These are phyloP conservation scores for Marasmius fiardii DNA, from an alignment of 1,284 basidiomycete species.

Conservation along the genomic window DNA sequence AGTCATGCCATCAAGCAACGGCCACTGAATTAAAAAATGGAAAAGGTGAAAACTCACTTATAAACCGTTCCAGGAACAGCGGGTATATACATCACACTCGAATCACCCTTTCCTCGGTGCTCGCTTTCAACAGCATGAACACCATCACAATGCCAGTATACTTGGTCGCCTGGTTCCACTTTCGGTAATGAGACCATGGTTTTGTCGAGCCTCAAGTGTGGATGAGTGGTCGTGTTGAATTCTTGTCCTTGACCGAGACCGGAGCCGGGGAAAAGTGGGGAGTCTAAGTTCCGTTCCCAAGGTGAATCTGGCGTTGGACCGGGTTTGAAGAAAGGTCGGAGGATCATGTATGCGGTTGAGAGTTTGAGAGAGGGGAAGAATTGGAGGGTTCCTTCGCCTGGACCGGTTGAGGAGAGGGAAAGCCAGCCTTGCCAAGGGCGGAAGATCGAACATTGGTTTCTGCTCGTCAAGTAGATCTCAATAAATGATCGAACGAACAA, in stretches of 20 bases:
- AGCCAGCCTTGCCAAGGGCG: constrained; percentile 82
- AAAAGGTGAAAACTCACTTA: constrained; percentile 40
- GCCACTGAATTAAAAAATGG: background rate
- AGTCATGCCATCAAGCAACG: background rate
- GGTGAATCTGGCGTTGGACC: background rate
- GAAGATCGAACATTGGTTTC: constrained; percentile 68
- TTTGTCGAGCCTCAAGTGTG: constrained; percentile 60
- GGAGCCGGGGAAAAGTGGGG: constrained; percentile 60
- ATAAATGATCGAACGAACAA: background rate
- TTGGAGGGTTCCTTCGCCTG: constrained; percentile 49
- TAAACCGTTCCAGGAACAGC: constrained; percentile 56
- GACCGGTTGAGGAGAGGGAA: constrained; percentile 57
- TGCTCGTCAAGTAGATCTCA: background rate
- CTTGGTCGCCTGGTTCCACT: constrained; percentile 72
- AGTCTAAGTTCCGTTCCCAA: constrained; percentile 63
- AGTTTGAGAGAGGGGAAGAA: constrained; percentile 9
- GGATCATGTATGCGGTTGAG: constrained; percentile 59
- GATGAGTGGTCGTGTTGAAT: constrained; percentile 59
- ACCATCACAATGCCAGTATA: constrained; percentile 69
- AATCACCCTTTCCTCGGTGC: constrained; percentile 61
- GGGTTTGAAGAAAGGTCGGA: constrained; percentile 41
- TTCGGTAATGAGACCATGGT: constrained; percentile 51
- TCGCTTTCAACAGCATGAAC: constrained; percentile 71
- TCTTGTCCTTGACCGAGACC: constrained; percentile 63
- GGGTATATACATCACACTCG: constrained; percentile 80